Evolutionary conservation across 225 moss, liverwort and hornwort genomes (phyloP), one percentile per base, ranked within the genome.

Genomic region (Pseudoscleropodium purum): DNA sequence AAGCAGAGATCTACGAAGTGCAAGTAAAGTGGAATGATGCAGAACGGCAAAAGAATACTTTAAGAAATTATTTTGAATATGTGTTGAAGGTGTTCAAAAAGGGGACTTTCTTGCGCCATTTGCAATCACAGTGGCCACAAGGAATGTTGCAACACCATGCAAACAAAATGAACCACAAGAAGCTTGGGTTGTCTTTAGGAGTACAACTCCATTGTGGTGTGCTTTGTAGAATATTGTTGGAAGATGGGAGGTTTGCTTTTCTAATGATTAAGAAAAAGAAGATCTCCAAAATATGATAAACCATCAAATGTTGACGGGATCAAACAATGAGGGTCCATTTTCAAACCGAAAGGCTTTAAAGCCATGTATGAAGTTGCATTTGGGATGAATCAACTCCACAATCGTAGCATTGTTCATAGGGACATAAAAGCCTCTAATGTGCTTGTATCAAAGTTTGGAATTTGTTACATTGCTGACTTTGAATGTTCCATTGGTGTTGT

Each of bases 1-100:
- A 73, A 73, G 43, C 15, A 6, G 2, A 75, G 31, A 47, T 76
- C 13, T 76, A 76, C 51, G 34, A 76, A 20, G 76, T 51, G 51
- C 51, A 76, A 51, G 13, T 76, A 4, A 34, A 76, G 12, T 76
- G 76, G 76, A 1, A 13, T 51, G 0, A 11, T 0, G 7, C 1
- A 2, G 2, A 1, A 12, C 0, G 0, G 0, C 0, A 0, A 1
- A 1, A 49, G 7, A 0, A 0, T 2, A 11, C 7, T 31, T 0
- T 4, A 18, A 1, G 4, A 49, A 0, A 11, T 0, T 31, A 18
- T 0, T 0, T 0, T 18, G 17, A 75, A 49, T 2, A 1, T 31
- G 33, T 21, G 0, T 51, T 75, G 13, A 75, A 75, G 51, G 75
- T 75, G 49, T 51, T 75, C 7, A 75, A 75, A 4, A 33, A 75